Conservation (phyloP, 768 basidiomycete species). For the Sporobolomyces phaffii region DNA sequence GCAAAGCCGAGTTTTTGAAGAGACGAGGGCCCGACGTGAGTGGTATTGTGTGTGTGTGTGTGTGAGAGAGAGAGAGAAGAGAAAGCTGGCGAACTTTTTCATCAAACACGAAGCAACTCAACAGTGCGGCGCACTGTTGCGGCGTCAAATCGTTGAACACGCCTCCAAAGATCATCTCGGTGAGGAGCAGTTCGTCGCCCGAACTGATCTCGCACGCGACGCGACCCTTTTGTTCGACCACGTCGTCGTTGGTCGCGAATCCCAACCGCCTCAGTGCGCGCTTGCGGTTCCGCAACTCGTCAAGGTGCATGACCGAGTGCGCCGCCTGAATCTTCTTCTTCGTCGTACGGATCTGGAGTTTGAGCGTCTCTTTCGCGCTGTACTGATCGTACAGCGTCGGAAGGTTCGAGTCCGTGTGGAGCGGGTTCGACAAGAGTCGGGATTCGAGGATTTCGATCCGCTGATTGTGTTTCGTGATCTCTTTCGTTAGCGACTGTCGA, state of each 20-base stretch:
- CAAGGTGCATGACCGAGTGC: constrained; percentile 85
- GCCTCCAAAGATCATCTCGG: constrained; percentile 95
- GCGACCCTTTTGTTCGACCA: constrained; percentile 94
- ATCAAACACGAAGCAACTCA: constrained; percentile 95
- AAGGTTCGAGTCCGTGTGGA: constrained; percentile 71
- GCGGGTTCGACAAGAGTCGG: constrained; percentile 69
- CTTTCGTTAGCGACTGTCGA: no score
- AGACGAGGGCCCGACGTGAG: not conserved
- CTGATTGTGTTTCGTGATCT: constrained; percentile 48
- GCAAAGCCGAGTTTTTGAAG: no score
- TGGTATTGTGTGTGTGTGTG: no score
- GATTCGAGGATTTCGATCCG: constrained; percentile 88
- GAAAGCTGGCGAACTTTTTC: constrained; percentile 66
- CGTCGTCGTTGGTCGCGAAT: constrained; percentile 80
- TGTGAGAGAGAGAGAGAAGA: no score
- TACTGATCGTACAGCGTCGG: constrained; percentile 76
- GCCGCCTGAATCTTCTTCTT: constrained; percentile 84
- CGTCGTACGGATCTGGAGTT: constrained; percentile 64
- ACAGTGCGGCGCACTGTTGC: constrained; percentile 85
- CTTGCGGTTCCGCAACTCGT: constrained; percentile 92
- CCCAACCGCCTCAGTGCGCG: constrained; percentile 85
- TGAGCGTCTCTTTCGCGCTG: constrained; percentile 64
- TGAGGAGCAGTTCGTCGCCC: constrained; percentile 90
- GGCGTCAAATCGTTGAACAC: constrained; percentile 83
- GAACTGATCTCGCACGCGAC: constrained; percentile 98